A percentile compares a stretch with the other conserved stretches of the same genome.
These are phyloP conservation scores for Elsinoe ampelina DNA, from an alignment of 2,329 filamentous ascomycete species.

Conservation along the genomic window DNA sequence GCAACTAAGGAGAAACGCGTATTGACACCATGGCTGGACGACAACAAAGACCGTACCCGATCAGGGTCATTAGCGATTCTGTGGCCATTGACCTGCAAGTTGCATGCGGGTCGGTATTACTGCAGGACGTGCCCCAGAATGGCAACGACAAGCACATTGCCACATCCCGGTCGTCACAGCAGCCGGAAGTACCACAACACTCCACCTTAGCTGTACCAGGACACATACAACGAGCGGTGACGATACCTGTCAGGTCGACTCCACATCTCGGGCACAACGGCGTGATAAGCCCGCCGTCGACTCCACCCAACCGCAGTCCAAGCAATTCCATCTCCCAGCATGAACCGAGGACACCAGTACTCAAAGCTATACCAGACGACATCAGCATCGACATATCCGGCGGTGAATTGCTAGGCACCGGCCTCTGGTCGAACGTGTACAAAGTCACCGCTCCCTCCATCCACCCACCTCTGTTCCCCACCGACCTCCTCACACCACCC, in stretches of 20 bases:
- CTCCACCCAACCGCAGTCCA: slow-evolving; percentile 6
- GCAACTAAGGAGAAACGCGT: not conserved
- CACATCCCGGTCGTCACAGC: not conserved
- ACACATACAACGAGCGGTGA: not conserved
- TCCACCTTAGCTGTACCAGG: not conserved
- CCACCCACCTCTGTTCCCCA: not conserved
- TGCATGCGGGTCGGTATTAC: not conserved
- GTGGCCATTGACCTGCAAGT: slow-evolving; percentile 2
- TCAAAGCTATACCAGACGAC: slow-evolving; percentile 9
- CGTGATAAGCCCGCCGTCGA: slow-evolving; percentile 11
- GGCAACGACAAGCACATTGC: not conserved
- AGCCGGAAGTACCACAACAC: not conserved
- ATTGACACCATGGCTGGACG: slow-evolving; percentile 1
- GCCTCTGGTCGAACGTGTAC: slow-evolving; percentile 30
- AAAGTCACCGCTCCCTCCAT: slow-evolving; percentile 21
- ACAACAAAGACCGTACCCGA: slow-evolving; percentile 4
- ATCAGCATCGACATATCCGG: slow-evolving; percentile 22
- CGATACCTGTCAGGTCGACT: not conserved
- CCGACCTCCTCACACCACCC: slow-evolving; percentile 16
- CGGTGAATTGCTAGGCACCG: slow-evolving; percentile 26
- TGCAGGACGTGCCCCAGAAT: not conserved
- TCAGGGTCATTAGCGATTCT: not conserved
- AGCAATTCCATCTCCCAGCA: slow-evolving; percentile 8
- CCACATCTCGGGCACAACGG: slow-evolving; percentile 7
- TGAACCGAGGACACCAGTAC: slow-evolving; percentile 1